phyloP scores from a whole-genome alignment of 768 basidiomycete genomes.

The Phanerochaete sordida region DNA sequence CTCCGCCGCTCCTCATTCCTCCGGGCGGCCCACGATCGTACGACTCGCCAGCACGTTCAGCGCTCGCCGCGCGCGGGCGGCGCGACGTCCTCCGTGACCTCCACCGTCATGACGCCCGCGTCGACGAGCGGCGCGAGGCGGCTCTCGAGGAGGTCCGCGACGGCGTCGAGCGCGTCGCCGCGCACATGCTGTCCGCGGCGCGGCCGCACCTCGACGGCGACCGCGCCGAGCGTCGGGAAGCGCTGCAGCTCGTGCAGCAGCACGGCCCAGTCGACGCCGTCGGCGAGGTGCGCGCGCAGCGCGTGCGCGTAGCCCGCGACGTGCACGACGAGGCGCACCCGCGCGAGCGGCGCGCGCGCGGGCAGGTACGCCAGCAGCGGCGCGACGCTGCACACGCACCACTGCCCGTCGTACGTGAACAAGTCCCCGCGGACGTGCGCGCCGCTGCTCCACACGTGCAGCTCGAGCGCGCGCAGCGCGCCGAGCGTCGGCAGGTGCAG shows the following conservation, averaged over 20 bases:
- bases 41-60: not conserved
- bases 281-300: not conserved
- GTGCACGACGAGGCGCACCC: not conserved
- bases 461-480: not conserved
- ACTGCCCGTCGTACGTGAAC: conserved; percentile 6
- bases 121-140: not conserved
- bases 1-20: not conserved
- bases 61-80: not conserved
- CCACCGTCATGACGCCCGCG: not conserved
- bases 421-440: not conserved
- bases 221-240: not conserved
- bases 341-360: not conserved
- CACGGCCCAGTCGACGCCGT: not conserved
- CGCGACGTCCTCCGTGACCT: not conserved
- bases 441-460: not conserved
- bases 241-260: not conserved
- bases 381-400: conserved; percentile 3
- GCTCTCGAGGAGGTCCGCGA: not conserved
- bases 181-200: not conserved
- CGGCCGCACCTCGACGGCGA: not conserved
- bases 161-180: conserved; percentile 1
- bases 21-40: not conserved
- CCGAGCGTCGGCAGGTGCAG: not conserved
- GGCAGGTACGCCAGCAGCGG: not conserved
- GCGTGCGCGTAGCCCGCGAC: not conserved